Evolutionary conservation across 2,329 filamentous ascomycete species (phyloP).

Genomic region (Magnaporthiopsis poae): DNA sequence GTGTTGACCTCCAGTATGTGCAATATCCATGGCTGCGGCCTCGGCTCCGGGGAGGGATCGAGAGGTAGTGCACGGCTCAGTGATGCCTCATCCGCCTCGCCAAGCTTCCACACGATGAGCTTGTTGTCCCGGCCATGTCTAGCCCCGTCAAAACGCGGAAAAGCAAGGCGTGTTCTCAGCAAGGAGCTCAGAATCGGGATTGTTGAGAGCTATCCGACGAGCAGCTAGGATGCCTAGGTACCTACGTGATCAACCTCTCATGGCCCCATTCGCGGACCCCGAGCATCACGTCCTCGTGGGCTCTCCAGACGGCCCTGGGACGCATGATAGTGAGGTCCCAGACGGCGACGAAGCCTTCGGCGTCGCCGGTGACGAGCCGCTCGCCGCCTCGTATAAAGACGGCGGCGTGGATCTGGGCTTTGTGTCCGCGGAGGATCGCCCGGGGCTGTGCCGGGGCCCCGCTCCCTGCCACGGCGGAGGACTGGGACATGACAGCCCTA

Average conservation of each 20-base stretch:
- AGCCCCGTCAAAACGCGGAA: background rate
- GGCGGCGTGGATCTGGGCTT: constrained; percentile 66
- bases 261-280: constrained; percentile 60
- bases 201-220: background rate
- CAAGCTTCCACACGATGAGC: constrained; percentile 73
- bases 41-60: constrained; percentile 41
- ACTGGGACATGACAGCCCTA: background rate
- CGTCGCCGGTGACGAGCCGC: constrained; percentile 75
- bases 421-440: constrained; percentile 74
- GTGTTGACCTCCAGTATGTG: constrained; percentile 79
- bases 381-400: constrained; percentile 63
- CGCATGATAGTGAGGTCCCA: constrained; percentile 81
- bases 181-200: background rate
- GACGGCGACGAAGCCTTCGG: constrained; percentile 75
- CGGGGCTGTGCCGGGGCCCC: constrained; percentile 32
- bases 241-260: constrained; percentile 76
- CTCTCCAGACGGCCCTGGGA: constrained; percentile 73
- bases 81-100: constrained; percentile 45
- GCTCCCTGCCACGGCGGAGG: background rate
- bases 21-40: constrained; percentile 70
- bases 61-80: constrained; percentile 64
- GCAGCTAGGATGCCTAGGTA: constrained; percentile 16
- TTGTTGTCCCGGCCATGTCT: constrained; percentile 88
- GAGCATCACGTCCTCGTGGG: constrained; percentile 69
- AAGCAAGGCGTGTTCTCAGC: background rate